Conservation (phyloP, 2,329 filamentous ascomycete species). For the Tolypocladium tropicale region DNA sequence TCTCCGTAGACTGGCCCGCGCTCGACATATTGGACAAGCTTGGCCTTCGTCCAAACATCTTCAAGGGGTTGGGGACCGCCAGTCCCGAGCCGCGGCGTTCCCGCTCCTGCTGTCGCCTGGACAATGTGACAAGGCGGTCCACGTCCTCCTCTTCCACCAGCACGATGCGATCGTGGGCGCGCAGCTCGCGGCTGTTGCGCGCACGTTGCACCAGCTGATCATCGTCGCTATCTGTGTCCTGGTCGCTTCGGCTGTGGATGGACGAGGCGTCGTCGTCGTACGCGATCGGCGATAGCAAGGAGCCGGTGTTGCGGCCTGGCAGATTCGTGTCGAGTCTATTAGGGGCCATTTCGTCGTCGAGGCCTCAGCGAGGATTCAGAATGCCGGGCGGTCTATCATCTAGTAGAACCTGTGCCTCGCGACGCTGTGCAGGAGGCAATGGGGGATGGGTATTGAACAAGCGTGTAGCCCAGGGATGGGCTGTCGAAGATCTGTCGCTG, state of each 20-base stretch:
- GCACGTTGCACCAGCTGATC: slow-evolving; percentile 56
- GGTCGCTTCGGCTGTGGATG: slow-evolving; percentile 56
- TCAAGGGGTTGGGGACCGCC: slow-evolving; percentile 38
- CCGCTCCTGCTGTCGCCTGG: slow-evolving; percentile 37
- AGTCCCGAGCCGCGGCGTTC: slow-evolving; percentile 39
- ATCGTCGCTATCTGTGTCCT: slow-evolving; percentile 69
- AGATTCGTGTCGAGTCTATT: slow-evolving; percentile 11
- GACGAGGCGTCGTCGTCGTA: slow-evolving; percentile 63
- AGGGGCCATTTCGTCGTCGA: slow-evolving; percentile 1
- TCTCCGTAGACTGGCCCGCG: slow-evolving; percentile 35
- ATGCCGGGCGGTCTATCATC: background rate
- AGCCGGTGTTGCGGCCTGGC: slow-evolving; percentile 20
- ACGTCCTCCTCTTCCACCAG: slow-evolving; percentile 68
- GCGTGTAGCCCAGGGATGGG: background rate
- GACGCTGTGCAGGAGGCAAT: background rate
- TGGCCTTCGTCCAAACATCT: slow-evolving; percentile 28
- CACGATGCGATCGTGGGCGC: slow-evolving; percentile 58
- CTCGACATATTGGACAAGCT: slow-evolving; percentile 23
- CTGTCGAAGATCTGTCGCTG: background rate
- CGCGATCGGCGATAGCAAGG: slow-evolving; percentile 50
- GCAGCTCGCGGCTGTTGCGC: slow-evolving; percentile 59
- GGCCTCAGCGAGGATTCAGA: background rate
- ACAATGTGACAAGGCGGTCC: slow-evolving; percentile 47
- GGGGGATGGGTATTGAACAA: background rate
- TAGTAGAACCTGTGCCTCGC: background rate